A percentile compares a stretch with the other conserved stretches of the same genome.
These are phyloP conservation scores for Candida vartiovaarae DNA, from an alignment of 805 yeast species.

Conservation along the genomic window DNA sequence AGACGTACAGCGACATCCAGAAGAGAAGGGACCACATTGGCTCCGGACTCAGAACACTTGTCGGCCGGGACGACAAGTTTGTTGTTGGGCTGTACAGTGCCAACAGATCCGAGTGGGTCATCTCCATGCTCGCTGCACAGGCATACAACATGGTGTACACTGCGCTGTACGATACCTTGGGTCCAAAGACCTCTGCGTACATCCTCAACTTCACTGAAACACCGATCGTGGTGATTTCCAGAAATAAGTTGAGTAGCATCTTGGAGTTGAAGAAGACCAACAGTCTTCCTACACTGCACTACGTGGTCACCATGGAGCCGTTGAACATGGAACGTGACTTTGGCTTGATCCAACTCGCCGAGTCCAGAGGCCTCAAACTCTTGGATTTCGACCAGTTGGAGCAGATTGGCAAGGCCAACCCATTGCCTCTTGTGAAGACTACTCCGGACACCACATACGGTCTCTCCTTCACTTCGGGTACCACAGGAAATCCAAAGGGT, in stretches of 20 bases:
- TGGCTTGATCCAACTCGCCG: constrained; percentile 16
- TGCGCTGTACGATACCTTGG: constrained; percentile 38
- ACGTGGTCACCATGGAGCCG: constrained; percentile 42
- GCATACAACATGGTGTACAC: constrained; percentile 40
- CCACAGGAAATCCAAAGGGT: constrained; percentile 60
- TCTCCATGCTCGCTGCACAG: constrained; percentile 48
- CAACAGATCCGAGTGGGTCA: constrained; percentile 51
- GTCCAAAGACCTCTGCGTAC: constrained; percentile 44
- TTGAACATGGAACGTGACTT: constrained; percentile 23
- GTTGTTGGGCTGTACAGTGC: constrained; percentile 39
- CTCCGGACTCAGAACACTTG: constrained; percentile 30
- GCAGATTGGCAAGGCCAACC: constrained; percentile 29
- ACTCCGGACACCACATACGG: constrained; percentile 37
- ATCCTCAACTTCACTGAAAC: constrained; percentile 44
- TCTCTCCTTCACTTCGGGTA: constrained; percentile 62
- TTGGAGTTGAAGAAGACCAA: constrained; percentile 32
- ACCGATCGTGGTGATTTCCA: constrained; percentile 43
- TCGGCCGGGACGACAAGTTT: constrained; percentile 24
- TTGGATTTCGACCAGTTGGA: constrained; percentile 28
- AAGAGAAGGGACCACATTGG: constrained; percentile 28
- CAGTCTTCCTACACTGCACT: constrained; percentile 28
- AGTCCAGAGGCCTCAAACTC: constrained; percentile 27
- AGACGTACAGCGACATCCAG: constrained; percentile 33
- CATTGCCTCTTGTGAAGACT: constrained; percentile 26
- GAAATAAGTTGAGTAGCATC: constrained; percentile 35